Evolutionary conservation across 352 stramenopile genomes (phyloP).

Genomic region (Phytophthora citrophthora): DNA sequence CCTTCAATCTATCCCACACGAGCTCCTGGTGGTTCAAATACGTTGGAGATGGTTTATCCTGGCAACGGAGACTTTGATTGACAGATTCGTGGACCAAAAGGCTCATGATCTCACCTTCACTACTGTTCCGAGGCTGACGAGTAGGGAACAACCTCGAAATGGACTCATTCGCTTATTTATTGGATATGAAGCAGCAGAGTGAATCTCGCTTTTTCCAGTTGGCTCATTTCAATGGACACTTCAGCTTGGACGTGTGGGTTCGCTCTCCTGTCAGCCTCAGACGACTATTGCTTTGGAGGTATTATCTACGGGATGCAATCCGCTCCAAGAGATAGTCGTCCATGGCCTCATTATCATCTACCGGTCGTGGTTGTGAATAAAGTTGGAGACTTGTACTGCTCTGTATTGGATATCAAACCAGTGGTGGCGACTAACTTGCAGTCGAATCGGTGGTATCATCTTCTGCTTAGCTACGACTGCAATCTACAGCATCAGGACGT

Average conservation of each 20-base stretch:
- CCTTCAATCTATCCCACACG: too few relatives aligned
- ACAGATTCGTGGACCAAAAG: too few relatives aligned
- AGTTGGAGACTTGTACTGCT: constrained; percentile 38
- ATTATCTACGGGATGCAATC: constrained; percentile 41
- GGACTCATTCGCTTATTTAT: too few relatives aligned
- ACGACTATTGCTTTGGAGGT: constrained; percentile 22
- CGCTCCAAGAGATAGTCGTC: constrained; percentile 3
- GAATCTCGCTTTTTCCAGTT: too few relatives aligned
- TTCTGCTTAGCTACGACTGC: constrained; percentile 34
- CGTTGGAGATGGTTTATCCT: too few relatives aligned
- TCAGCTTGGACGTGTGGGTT: constrained; percentile 37
- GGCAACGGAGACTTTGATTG: too few relatives aligned
- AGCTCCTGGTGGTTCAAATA: too few relatives aligned
- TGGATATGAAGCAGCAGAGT: too few relatives aligned
- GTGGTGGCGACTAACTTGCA: constrained; percentile 29
- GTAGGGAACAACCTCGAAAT: too few relatives aligned
- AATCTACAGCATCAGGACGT: constrained; percentile 26
- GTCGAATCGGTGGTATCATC: constrained; percentile 43
- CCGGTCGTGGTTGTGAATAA: constrained; percentile 36
- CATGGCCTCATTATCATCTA: constrained; percentile 33
- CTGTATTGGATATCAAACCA: constrained; percentile 25
- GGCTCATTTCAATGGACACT: too few relatives aligned
- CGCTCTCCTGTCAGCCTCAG: constrained; percentile 26
- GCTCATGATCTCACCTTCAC: too few relatives aligned
- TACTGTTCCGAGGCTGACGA: too few relatives aligned